phyloP scores from a whole-genome alignment of 192 early-diverging fungal genomes.

The Lobosporangium transversale region DNA sequence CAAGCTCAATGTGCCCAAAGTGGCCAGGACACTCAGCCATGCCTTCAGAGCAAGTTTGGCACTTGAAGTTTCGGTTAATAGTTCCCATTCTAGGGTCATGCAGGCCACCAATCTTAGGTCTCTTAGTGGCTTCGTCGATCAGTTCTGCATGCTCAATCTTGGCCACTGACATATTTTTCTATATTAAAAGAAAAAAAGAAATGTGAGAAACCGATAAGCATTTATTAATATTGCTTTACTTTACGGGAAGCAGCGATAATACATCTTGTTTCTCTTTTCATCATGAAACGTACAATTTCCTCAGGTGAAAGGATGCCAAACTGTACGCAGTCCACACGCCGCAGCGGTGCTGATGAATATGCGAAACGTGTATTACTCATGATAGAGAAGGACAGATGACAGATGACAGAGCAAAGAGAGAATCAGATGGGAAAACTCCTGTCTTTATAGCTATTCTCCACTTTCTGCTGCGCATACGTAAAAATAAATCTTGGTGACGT shows the following conservation, averaged over 20 bases:
- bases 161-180: slow-evolving; percentile 98
- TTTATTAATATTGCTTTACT: slow-evolving; percentile 1
- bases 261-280: neutral
- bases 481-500: too few species aligned
- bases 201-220: slow-evolving; percentile 2
- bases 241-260: neutral
- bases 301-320: slow-evolving; percentile 97
- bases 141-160: slow-evolving; percentile 92
- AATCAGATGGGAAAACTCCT: too few species aligned
- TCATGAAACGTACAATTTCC: slow-evolving; percentile 95
- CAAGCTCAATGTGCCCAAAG: slow-evolving; percentile 97
- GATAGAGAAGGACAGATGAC: too few species aligned
- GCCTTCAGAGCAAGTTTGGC: slow-evolving; percentile 93
- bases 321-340: slow-evolving; percentile 89
- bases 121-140: slow-evolving; percentile 83
- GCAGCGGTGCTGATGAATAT: slow-evolving; percentile 81
- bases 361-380: slow-evolving; percentile 75
- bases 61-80: slow-evolving; percentile 97
- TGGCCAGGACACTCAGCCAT: slow-evolving; percentile 98
- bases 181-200: slow-evolving; percentile 24
- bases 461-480: too few species aligned
- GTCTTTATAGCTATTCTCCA: too few species aligned
- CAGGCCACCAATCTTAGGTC: slow-evolving; percentile 88
- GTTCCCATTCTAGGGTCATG: slow-evolving; percentile 96
- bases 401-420: too few species aligned